phyloP scores from a whole-genome alignment of 2,329 filamentous ascomycete species.

The Cercospora zeae-maydis region DNA sequence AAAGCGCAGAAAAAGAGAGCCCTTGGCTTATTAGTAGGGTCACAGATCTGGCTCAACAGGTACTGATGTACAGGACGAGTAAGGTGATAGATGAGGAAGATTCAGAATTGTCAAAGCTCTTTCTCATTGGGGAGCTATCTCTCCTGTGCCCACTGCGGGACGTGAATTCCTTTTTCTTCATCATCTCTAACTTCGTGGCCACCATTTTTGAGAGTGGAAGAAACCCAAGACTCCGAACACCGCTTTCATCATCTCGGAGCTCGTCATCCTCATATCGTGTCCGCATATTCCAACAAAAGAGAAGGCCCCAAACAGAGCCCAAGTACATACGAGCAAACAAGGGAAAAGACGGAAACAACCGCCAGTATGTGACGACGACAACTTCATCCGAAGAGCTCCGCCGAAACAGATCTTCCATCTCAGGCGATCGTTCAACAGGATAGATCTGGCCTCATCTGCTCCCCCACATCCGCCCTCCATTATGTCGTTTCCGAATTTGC shows the following conservation, averaged over 20 bases:
- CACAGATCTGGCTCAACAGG: not conserved
- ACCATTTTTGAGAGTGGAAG: not conserved
- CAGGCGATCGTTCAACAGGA: conserved; percentile 7
- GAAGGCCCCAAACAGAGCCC: conserved; percentile 9
- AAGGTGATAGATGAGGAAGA: conserved; percentile 5
- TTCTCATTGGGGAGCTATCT: conserved; percentile 10
- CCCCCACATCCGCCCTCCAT: conserved; percentile 13
- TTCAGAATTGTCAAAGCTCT: conserved; percentile 19
- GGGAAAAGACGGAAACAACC: conserved; percentile 8
- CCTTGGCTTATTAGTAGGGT: not conserved
- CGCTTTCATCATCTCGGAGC: conserved; percentile 11
- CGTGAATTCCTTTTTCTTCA: conserved; percentile 4
- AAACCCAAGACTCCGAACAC: conserved; percentile 13
- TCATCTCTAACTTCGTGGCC: not conserved
- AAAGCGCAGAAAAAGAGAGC: not conserved
- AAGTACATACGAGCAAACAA: conserved; percentile 16
- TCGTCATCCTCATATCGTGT: conserved; percentile 18
- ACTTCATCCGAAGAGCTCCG: conserved; percentile 9
- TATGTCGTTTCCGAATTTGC: conserved; percentile 1
- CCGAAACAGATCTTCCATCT: conserved; percentile 6
- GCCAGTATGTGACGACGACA: conserved; percentile 15
- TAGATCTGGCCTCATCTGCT: conserved; percentile 9
- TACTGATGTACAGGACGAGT: not conserved
- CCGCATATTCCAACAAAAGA: conserved; percentile 16
- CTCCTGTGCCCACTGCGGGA: conserved; percentile 1